Evolutionary conservation across 2,329 filamentous ascomycete genomes (phyloP), one percentile per base, ranked within the genome.

Genomic region (Dryadomyces sulphureus): DNA sequence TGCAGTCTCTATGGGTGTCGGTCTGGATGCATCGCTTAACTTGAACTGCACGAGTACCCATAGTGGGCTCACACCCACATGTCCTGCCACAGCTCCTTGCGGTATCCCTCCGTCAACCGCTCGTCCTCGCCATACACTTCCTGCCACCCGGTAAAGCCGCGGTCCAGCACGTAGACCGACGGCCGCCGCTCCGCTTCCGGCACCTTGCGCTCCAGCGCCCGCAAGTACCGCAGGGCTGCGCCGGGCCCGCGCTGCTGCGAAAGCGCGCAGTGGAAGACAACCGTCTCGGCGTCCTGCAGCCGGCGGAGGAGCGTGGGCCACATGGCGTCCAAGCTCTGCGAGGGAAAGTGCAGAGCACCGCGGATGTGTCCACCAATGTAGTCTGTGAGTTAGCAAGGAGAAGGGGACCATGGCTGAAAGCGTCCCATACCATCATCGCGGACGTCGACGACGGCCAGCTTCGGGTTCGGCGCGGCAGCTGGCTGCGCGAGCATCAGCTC

Each of bases 261-360:
- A 46, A 96, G 68, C 17, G 85, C 84, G 64, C 92, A 98, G 66
- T 98, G 92, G 62, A 98, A 98, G 1, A 98, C 77, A 14, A 98
- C 87, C 11, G 74, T 81, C 47, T 92, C 77, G 62, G 87, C 88
- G 58, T 81, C 78, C 53, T 77, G 68, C 41, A 95, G 73, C 38
- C 74, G 79, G 47, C 86, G 78, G 12, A 94, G 71, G n/a, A 98
- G 76, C 52, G 88, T 85, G 0, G 89, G 84, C 62, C 92, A 77
- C 54, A 73, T 77, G 59, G 76, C 75, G 56, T 94, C 85, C 42
- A 96, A 74, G 17, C 77, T 75, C 40, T 65, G 65, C 43, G 76
- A 83, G 0, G 92, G 88, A 12, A 86, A 72, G 69, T 94, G 85
- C 44, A 73, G 76, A 30, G 81, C 84, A 49, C 78, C 77, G 49